Evolutionary conservation across 306 rosid genomes (phyloP), one percentile per base, ranked within the genome.

Genomic region (Crataegus laevigata): DNA sequence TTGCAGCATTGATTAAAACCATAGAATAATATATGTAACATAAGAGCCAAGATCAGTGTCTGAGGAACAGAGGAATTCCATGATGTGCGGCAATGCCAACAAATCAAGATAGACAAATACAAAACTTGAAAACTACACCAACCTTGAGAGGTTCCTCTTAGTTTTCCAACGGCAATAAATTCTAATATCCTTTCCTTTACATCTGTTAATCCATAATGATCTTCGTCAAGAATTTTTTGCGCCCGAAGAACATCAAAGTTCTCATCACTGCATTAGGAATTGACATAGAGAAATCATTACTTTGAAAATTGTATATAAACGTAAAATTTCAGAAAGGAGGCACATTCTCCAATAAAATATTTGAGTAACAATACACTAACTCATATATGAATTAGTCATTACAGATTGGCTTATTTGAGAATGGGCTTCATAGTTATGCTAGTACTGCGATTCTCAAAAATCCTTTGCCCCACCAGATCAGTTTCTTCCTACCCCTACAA

Each of bases 71-170:
- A 51, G 29, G 25, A 36, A 76, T 50, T 28, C 69, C 38, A 40
- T 34, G 69, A 29, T 72, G 32, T 30, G 67, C 2, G 11, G 73
- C 66, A 81, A 77, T 30, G 38, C 40, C 47, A 50, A 47, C 15
- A 30, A 30, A 72, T 71, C 10, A 28, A 47, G 40, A 10, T 2
- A 24, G 42, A 51, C 10, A 61, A 25, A 25, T 6, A 77, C 19
- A 36, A 65, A 80, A 66, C 59, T 70, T 74, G 55, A 32, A 57
- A 82, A 58, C 63, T 57, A 66, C 72, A 75, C 59, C 59, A 80
- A 94, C 99, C 99, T 89, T 94, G 98, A 47, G 99, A 92, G 72
- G 73, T 84, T 77, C 99, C 99, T 83, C 99, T 94, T 28, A 94
- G 91, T 74, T 94, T 94, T 67, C 98, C 99, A 76, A 94, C 99